Conservation (phyloP, 495 filamentous ascomycete genomes). For the Xylaria longipes region DNA sequence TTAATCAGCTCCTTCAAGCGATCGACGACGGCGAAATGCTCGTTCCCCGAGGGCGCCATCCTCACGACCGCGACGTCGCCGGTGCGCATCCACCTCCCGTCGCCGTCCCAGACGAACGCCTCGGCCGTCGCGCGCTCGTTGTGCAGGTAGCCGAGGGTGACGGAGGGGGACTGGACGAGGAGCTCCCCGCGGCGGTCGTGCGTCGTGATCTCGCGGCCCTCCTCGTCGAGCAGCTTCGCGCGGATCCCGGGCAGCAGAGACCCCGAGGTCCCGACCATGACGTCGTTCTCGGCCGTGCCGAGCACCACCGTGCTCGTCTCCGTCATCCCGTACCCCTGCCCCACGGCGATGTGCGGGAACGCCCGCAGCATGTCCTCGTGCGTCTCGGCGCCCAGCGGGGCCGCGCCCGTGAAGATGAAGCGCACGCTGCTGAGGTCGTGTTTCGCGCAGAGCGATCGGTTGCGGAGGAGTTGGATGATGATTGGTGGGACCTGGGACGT, state of each 20-base stretch:
- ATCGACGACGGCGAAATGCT: slow-evolving; percentile 86
- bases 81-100: slow-evolving; percentile 79
- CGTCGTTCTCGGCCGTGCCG: slow-evolving; percentile 68
- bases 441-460: slow-evolving; percentile 64
- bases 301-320: slow-evolving; percentile 80
- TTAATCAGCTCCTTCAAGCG: slow-evolving; percentile 95
- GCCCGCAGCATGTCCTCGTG: slow-evolving; percentile 67
- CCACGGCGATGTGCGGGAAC: slow-evolving; percentile 70
- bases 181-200: slow-evolving; percentile 85
- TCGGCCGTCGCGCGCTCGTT: slow-evolving; percentile 84
- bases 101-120: slow-evolving; percentile 75
- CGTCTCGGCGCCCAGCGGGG: slow-evolving; percentile 81
- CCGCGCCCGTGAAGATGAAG: slow-evolving; percentile 78
- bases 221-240: slow-evolving; percentile 72
- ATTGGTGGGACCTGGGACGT: slow-evolving; percentile 77
- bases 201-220: slow-evolving; percentile 75
- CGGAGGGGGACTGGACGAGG: slow-evolving; percentile 74
- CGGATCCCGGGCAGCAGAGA: slow-evolving; percentile 70
- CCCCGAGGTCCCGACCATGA: slow-evolving; percentile 76
- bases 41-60: slow-evolving; percentile 65
- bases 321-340: slow-evolving; percentile 88
- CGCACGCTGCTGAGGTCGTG: slow-evolving; percentile 77
- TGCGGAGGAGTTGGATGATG: slow-evolving; percentile 79
- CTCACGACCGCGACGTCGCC: slow-evolving; percentile 83
- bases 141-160: slow-evolving; percentile 83